A percentile compares a stretch with the other conserved stretches of the same genome.
These are phyloP conservation scores for Fibroporia radiculosa DNA, from an alignment of 768 basidiomycete genomes.

Conservation along the genomic window DNA sequence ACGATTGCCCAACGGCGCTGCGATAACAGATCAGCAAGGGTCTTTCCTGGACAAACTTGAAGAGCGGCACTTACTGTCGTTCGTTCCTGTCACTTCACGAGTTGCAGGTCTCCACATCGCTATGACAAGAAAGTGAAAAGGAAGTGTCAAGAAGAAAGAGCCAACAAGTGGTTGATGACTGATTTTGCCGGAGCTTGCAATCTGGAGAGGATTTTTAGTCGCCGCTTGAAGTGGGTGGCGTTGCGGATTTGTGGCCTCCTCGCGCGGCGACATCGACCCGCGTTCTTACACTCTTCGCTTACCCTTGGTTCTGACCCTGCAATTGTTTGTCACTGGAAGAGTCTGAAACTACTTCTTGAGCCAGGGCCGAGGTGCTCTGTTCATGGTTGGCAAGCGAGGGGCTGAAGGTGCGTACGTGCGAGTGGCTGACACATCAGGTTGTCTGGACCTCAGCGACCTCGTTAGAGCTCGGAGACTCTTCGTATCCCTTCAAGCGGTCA, in stretches of 20 bases:
- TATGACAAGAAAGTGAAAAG: constrained; percentile 29
- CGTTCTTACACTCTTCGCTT: no score
- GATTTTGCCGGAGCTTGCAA: not conserved
- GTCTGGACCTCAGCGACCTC: not conserved
- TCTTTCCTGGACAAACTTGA: constrained; percentile 4
- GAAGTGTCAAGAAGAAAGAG: constrained; percentile 12
- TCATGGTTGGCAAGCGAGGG: constrained; percentile 19
- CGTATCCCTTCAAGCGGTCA: constrained; percentile 29
- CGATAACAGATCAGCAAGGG: constrained; percentile 13
- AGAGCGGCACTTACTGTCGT: constrained; percentile 62
- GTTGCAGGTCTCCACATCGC: constrained; percentile 87
- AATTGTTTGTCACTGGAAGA: not conserved
- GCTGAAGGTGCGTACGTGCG: constrained; percentile 20
- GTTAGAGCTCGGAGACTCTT: constrained; percentile 17
- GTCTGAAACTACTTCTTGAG: not conserved
- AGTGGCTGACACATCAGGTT: not conserved
- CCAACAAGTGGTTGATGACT: constrained; percentile 13
- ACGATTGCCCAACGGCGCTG: constrained; percentile 75
- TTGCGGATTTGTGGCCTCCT: no score
- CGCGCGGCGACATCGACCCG: no score
- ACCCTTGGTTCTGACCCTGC: not conserved
- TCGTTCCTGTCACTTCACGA: constrained; percentile 85
- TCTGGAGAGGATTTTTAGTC: constrained; percentile 1
- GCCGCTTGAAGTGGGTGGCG: constrained; percentile 9
- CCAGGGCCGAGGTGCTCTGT: not conserved